phyloP scores from a whole-genome alignment of 1,284 basidiomycete species.

The Chondrostereum purpureum region DNA sequence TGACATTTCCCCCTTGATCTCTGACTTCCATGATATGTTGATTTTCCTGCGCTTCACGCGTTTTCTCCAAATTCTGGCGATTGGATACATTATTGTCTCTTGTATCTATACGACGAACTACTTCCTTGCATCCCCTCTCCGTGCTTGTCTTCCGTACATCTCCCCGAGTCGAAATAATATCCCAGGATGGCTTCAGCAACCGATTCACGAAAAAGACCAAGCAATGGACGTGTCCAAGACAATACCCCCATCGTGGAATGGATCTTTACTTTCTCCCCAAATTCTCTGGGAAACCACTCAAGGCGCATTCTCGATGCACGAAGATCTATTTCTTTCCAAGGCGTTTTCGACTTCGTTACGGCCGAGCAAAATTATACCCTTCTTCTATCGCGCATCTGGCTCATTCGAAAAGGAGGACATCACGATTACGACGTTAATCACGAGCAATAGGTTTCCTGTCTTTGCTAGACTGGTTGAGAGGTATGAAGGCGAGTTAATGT shows the following conservation, averaged over 20 bases:
- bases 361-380: conserved; percentile 71
- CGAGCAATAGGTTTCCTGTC: conserved; percentile 69
- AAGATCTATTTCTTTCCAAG: conserved; percentile 53
- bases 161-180: too few species aligned
- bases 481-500: conserved; percentile 53
- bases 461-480: conserved; percentile 62
- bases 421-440: conserved; percentile 79
- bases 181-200: conserved; percentile 2
- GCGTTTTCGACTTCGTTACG: conserved; percentile 61
- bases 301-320: conserved; percentile 28
- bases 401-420: conserved; percentile 56
- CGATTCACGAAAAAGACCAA: background rate
- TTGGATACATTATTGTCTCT: conserved; percentile 23
- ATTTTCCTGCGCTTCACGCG: conserved; percentile 12
- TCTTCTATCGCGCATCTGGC: conserved; percentile 63
- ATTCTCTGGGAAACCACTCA: background rate
- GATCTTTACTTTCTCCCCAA: conserved; percentile 4
- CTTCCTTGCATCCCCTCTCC: conserved; percentile 18
- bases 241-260: conserved; percentile 13
- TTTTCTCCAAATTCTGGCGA: conserved; percentile 11
- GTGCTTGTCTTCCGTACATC: conserved; percentile 12
- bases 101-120: conserved; percentile 28
- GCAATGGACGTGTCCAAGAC: background rate
- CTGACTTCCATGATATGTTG: background rate
- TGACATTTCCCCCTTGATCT: too few species aligned